Evolutionary conservation across 148 eudicot species (phyloP).

Genomic region (Nyssa sinensis): DNA sequence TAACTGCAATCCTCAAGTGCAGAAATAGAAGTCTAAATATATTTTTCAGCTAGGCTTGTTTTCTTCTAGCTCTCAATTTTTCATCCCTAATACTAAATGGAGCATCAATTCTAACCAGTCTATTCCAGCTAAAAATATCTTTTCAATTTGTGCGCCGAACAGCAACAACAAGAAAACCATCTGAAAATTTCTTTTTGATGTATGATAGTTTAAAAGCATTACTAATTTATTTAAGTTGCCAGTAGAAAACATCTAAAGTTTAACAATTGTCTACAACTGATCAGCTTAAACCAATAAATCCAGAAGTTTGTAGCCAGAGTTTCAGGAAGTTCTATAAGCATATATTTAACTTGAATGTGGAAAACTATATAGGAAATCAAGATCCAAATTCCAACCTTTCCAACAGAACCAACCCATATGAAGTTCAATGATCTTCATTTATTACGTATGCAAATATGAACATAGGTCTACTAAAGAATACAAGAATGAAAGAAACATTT

Average conservation of each 20-base stretch:
- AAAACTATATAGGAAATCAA: neutral
- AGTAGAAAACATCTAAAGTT: neutral
- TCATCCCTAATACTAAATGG: no score
- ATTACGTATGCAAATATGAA: constrained; percentile 16
- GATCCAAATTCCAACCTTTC: constrained; percentile 1
- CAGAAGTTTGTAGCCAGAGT: neutral
- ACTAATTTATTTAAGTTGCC: neutral
- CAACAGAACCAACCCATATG: neutral
- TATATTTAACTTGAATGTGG: neutral
- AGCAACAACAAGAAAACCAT: no score
- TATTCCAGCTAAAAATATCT: no score
- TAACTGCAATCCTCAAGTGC: no score
- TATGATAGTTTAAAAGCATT: no score
- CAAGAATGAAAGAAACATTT: constrained; percentile 9
- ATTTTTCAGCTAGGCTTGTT: no score
- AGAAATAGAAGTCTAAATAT: no score
- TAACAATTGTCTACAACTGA: no score
- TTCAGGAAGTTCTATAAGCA: neutral
- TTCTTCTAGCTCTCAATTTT: no score
- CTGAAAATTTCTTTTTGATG: no score
- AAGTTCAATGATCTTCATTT: constrained; percentile 10
- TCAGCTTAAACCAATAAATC: neutral
- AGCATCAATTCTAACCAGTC: no score
- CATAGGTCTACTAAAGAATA: constrained; percentile 9
- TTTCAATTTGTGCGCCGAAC: no score